Evolutionary conservation across 257 asterid species (phyloP), one percentile per base, ranked within the genome.

Genomic region (Cinchona pubescens): DNA sequence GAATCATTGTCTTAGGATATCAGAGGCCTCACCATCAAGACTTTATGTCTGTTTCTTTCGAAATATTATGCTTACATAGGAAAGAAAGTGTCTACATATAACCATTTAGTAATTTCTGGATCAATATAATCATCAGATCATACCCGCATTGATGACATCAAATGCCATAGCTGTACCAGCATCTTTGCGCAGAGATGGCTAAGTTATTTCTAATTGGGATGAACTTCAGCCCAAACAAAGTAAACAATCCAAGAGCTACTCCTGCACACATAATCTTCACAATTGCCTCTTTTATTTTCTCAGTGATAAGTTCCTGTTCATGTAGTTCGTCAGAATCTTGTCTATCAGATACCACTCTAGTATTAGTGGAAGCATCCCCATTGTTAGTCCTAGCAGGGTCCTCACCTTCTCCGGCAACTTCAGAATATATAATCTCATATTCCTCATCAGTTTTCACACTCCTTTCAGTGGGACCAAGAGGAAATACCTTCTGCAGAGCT

Each of bases 261-360:
- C 98, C 99, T 76, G 90, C 99, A 79, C 92, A 90, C 91, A 85
- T 85, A 73, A 95, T 88, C 91, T 95, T 95, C 71, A 91, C 78
- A 43, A 88, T 83, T 56, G 88, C 80, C 73, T 87, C 96, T 82
- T 92, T 88, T 79, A 91, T 89, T 73, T 82, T 84, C 65, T 81
- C 79, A 3, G 96, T 86, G 67, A 92, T 89, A 77, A 72, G 67
- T 77, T 90, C 94, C 79, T 86, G 94, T 83, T 88, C 86, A 76
- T 74, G 83, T 65, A 79, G 14, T 29, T 77, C 88, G 78, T 69
- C 81, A 82, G 88, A 82, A 55, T 46, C 67, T 51, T 76, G 76
- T 49, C 62, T 68, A 81, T 81, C 87, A 27, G 83, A 42, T 75
- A 75, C 74, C 42, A 78, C 87, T 66, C 64, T 61, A 25, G 37